Conservation (phyloP, 495 filamentous ascomycete species). For the Paragyromitra xinjiangensis region DNA sequence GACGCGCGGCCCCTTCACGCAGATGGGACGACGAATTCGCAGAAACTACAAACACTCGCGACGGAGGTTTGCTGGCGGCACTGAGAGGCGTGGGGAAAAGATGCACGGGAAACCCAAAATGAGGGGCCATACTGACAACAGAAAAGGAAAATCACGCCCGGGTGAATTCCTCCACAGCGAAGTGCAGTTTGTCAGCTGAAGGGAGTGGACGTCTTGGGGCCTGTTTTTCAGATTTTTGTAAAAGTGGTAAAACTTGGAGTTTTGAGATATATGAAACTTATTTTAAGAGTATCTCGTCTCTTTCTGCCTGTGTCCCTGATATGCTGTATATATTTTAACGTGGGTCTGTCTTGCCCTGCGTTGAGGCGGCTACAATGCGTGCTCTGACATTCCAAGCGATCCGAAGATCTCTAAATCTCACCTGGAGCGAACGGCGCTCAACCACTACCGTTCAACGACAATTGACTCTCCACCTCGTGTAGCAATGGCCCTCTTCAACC, state of each 20-base stretch:
- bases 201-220: conserved; percentile 3
- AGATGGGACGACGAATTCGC: background rate
- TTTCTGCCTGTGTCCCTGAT: conserved; percentile 10
- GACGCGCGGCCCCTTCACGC: conserved; percentile 23
- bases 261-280: conserved; percentile 34
- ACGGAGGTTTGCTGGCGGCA: conserved; percentile 8
- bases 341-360: conserved; percentile 7
- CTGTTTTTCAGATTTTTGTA: background rate
- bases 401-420: conserved; percentile 20
- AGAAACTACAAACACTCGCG: conserved; percentile 19
- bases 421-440: conserved; percentile 4
- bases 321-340: conserved; percentile 37
- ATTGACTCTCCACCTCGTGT: background rate
- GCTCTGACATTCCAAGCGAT: conserved; percentile 5
- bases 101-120: conserved; percentile 18
- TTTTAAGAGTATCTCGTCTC: conserved; percentile 3
- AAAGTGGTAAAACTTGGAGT: background rate
- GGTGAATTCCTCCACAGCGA: conserved; percentile 11
- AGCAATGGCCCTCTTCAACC: conserved; percentile 49
- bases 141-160: conserved; percentile 11
- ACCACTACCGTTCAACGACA: conserved; percentile 32
- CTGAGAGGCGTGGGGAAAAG: conserved; percentile 9
- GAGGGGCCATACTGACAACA: conserved; percentile 27
- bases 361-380: background rate
- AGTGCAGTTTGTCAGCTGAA: conserved; percentile 34